Conservation (phyloP, 495 filamentous ascomycete species). For the Opeltia flavorubescens region DNA sequence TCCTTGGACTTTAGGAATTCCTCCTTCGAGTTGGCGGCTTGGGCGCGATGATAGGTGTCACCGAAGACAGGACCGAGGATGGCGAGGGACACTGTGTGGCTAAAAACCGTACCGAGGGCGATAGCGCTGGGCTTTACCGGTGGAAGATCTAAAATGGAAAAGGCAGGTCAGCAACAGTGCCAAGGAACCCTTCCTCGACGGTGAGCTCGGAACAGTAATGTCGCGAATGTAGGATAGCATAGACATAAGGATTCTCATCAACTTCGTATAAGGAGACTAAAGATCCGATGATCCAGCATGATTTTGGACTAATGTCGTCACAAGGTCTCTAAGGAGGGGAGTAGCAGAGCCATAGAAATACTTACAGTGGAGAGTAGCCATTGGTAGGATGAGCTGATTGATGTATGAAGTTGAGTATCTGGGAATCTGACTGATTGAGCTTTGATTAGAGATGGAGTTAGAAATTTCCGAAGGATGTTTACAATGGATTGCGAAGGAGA, state of each 20-base stretch:
- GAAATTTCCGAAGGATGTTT: too few species aligned
- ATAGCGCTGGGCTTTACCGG: constrained; percentile 97
- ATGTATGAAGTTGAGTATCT: too few species aligned
- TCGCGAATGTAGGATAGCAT: too few species aligned
- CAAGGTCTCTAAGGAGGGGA: constrained; percentile 3
- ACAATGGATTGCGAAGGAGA: too few species aligned
- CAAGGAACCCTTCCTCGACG: background rate
- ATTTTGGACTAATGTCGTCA: background rate
- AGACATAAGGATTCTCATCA: too few species aligned
- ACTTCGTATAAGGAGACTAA: too few species aligned
- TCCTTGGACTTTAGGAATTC: constrained; percentile 92
- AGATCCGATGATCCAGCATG: too few species aligned
- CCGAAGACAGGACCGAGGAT: constrained; percentile 86
- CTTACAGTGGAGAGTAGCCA: constrained; percentile 54
- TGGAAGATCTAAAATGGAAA: constrained; percentile 54
- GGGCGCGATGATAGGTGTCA: constrained; percentile 86
- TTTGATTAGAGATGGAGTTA: too few species aligned
- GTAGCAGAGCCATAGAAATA: constrained; percentile 7
- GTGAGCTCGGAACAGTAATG: background rate
- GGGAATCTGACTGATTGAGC: constrained; percentile 5
- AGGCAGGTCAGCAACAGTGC: background rate
- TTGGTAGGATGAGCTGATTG: too few species aligned
- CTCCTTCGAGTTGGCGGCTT: constrained; percentile 84
- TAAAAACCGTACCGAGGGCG: constrained; percentile 89
- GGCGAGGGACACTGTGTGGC: constrained; percentile 67